Percentiles rank a stretch among this genome's conserved stretches.
Evolutionary conservation across 306 rosid genomes (phyloP).

Genomic region (Albizia julibrissin): DNA sequence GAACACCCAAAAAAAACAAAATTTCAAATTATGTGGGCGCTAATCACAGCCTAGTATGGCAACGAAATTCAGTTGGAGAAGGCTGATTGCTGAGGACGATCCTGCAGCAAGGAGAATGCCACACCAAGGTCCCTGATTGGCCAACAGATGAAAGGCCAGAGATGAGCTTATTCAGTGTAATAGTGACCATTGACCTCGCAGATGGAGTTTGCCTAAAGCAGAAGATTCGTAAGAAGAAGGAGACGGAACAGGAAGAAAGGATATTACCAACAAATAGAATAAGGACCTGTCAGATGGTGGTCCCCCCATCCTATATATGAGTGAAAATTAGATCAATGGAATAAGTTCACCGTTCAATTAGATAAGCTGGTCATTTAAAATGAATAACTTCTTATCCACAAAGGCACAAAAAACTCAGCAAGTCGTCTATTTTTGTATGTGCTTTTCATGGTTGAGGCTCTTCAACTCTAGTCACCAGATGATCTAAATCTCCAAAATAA

Average conservation of each 20-base stretch:
- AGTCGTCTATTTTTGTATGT: neutral
- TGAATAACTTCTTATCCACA: constrained; percentile 10
- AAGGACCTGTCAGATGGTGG: neutral
- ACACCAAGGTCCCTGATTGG: neutral
- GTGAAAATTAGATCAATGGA: constrained; percentile 5
- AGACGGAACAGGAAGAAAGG: too few relatives aligned
- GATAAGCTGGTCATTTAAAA: neutral
- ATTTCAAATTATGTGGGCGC: neutral
- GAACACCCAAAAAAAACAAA: neutral
- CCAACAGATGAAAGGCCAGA: neutral
- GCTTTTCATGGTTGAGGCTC: constrained; percentile 4
- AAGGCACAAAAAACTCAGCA: constrained; percentile 6
- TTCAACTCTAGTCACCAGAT: neutral
- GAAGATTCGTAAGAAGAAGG: too few relatives aligned
- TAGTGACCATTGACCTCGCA: neutral
- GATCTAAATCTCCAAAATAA: constrained; percentile 12
- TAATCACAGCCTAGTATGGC: neutral
- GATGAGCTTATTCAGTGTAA: neutral
- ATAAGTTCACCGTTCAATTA: neutral
- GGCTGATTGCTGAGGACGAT: neutral
- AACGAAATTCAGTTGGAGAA: neutral
- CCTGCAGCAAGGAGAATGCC: neutral
- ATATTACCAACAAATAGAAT: neutral
- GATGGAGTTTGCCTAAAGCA: too few relatives aligned
- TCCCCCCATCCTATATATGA: constrained; percentile 21